These are phyloP conservation scores for Phytomonas francai DNA, from an alignment of 208 protist species.

Conservation along the genomic window DNA sequence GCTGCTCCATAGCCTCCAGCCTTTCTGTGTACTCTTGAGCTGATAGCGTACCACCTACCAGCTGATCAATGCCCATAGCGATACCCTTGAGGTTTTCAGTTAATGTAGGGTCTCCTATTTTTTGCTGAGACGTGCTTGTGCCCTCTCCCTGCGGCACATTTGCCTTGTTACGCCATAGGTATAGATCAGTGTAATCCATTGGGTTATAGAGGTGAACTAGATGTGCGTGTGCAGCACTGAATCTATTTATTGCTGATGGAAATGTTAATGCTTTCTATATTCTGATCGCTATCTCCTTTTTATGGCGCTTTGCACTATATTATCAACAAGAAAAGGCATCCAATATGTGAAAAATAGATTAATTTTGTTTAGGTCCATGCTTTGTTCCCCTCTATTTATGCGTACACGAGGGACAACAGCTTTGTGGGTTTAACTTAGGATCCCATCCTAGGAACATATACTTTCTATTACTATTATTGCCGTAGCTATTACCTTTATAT, in stretches of 20 bases:
- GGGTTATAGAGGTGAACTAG: neutral
- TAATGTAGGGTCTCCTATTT: neutral
- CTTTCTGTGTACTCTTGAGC: constrained; percentile 52
- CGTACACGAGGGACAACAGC: neutral
- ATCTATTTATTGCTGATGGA: neutral
- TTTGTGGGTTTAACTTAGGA: neutral
- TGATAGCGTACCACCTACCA: constrained; percentile 60
- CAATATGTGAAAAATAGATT: neutral
- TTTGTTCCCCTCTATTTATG: neutral
- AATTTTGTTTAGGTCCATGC: neutral
- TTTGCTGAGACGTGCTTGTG: neutral
- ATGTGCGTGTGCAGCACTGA: neutral
- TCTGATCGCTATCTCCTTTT: neutral
- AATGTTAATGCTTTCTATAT: neutral
- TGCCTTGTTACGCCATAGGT: neutral
- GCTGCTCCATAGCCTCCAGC: constrained; percentile 37
- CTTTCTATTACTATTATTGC: neutral
- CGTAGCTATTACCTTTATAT: no score
- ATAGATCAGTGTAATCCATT: constrained; percentile 2
- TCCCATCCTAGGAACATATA: neutral
- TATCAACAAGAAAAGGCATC: neutral
- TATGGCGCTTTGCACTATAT: neutral
- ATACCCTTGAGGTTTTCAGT: neutral
- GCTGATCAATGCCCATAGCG: constrained; percentile 25
- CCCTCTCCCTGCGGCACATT: neutral